Conservation (phyloP, 2,329 filamentous ascomycete genomes). For the Alternaria panax region DNA sequence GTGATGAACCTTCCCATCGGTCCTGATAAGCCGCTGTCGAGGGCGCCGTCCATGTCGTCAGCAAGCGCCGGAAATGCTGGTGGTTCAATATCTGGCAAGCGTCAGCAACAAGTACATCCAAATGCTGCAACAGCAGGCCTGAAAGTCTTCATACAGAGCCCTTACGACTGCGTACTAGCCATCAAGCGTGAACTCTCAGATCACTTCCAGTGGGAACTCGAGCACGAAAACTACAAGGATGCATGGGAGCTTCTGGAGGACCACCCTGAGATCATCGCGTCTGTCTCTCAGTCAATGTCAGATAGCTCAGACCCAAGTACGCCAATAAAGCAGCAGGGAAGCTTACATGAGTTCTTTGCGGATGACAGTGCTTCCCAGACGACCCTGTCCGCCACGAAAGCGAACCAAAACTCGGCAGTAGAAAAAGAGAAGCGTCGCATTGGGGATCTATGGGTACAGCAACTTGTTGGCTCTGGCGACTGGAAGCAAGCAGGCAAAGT, state of each 20-base stretch:
- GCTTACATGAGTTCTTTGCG: constrained; percentile 71
- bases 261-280: constrained; percentile 74
- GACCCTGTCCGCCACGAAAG: constrained; percentile 66
- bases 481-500: constrained; percentile 82
- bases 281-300: constrained; percentile 48
- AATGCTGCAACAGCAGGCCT: constrained; percentile 64
- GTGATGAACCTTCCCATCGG: constrained; percentile 60
- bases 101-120: constrained; percentile 52
- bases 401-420: constrained; percentile 67
- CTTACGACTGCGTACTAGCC: constrained; percentile 93
- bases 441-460: constrained; percentile 91
- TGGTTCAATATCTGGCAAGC: constrained; percentile 28
- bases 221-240: constrained; percentile 79
- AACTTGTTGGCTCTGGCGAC: constrained; percentile 75
- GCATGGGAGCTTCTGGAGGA: constrained; percentile 91
- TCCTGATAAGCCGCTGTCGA: constrained; percentile 44
- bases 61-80: constrained; percentile 43
- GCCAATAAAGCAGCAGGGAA: constrained; percentile 53
- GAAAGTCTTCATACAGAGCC: constrained; percentile 94
- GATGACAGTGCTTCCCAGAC: constrained; percentile 71
- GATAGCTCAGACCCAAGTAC: constrained; percentile 53
- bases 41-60: constrained; percentile 42
- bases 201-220: constrained; percentile 84
- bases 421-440: constrained; percentile 90
- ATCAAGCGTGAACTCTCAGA: constrained; percentile 87